Percentiles rank a stretch among this genome's conserved stretches.
Conservation (phyloP, 768 basidiomycete species). For the Kwoniella sp. region DNA sequence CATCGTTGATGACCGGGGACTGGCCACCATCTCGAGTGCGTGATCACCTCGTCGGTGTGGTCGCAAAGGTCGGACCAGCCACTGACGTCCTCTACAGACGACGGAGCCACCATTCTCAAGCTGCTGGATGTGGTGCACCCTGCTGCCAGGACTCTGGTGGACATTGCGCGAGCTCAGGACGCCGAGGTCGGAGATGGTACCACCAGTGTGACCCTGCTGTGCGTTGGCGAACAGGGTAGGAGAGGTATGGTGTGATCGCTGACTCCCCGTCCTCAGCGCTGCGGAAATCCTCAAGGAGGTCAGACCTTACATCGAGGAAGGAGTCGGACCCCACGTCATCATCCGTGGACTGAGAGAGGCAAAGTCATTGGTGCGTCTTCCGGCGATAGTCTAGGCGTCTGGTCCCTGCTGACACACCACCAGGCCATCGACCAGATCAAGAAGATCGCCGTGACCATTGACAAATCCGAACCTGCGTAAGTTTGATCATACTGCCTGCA, state of each 20-base stretch:
- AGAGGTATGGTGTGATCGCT: background rate
- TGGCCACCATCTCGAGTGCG: slow-evolving; percentile 87
- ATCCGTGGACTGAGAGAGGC: slow-evolving; percentile 93
- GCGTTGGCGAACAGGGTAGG: slow-evolving; percentile 1
- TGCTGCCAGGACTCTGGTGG: slow-evolving; percentile 93
- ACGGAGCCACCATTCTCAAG: slow-evolving; percentile 97
- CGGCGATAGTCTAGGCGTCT: no score
- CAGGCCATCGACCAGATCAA: slow-evolving; percentile 83
- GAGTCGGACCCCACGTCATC: slow-evolving; percentile 93
- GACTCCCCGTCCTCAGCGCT: slow-evolving; percentile 53
- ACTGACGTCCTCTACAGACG: slow-evolving; percentile 54
- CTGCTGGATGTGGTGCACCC: slow-evolving; percentile 97
- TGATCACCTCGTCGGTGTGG: background rate
- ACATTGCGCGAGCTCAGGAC: slow-evolving; percentile 96
- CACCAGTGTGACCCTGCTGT: slow-evolving; percentile 85
- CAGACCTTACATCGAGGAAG: slow-evolving; percentile 86
- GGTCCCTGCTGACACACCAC: background rate
- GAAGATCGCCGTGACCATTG: slow-evolving; percentile 81
- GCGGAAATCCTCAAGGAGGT: slow-evolving; percentile 93
- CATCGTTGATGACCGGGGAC: slow-evolving; percentile 86
- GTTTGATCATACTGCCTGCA: slow-evolving; percentile 35
- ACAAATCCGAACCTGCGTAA: slow-evolving; percentile 84
- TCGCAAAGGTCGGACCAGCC: background rate
- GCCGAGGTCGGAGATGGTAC: slow-evolving; percentile 99
- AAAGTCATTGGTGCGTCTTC: slow-evolving; percentile 70